These are phyloP conservation scores for Yarrowia osloensis DNA, from an alignment of 805 yeast genomes.

Conservation along the genomic window DNA sequence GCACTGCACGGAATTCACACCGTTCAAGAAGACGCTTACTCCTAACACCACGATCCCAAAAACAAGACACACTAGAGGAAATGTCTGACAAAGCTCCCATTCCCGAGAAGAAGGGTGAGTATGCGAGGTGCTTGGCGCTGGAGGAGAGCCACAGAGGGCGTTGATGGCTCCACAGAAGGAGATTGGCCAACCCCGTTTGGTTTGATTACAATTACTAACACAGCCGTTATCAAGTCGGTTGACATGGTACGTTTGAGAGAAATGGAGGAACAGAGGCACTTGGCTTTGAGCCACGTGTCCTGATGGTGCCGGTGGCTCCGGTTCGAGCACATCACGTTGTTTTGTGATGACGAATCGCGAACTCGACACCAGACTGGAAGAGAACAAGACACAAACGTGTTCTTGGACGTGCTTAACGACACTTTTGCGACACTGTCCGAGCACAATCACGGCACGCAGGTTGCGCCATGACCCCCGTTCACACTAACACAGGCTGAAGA, in stretches of 20 bases:
- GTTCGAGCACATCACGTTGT: too few relatives aligned
- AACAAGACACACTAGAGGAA: conserved; percentile 30
- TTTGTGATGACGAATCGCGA: too few relatives aligned
- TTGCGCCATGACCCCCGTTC: too few relatives aligned
- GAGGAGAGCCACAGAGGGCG: not conserved
- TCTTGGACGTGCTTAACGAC: too few relatives aligned
- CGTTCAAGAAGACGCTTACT: not conserved
- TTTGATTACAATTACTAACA: conserved; percentile 16
- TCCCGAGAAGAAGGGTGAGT: conserved; percentile 32
- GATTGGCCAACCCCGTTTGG: not conserved
- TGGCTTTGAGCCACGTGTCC: not conserved
- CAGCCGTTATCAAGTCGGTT: conserved; percentile 41
- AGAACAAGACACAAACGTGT: too few relatives aligned
- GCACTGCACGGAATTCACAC: not conserved
- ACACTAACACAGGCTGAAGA: conserved; percentile 36
- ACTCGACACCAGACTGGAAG: too few relatives aligned
- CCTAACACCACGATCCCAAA: not conserved
- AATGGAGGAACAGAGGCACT: not conserved
- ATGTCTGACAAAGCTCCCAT: conserved; percentile 38
- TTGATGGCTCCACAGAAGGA: too few relatives aligned
- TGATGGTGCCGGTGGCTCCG: not conserved
- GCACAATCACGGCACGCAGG: not conserved
- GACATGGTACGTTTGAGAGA: conserved; percentile 40
- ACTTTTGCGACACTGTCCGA: too few relatives aligned
- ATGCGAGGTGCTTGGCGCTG: not conserved